These are phyloP conservation scores for Pleurotus giganteus DNA, from an alignment of 768 basidiomycete genomes.

Conservation along the genomic window DNA sequence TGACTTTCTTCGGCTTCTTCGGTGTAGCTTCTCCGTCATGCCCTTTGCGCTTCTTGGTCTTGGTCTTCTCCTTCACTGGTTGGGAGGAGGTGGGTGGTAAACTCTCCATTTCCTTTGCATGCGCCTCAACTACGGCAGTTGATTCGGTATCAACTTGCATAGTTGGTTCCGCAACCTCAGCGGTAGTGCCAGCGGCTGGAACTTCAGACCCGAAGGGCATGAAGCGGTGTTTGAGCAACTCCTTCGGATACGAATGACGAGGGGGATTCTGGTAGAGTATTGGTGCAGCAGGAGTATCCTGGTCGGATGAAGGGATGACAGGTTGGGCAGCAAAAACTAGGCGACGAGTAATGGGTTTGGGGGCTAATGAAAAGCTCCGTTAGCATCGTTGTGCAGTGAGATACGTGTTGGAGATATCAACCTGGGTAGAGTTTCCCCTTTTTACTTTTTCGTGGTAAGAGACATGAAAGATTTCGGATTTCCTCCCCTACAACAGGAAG, in stretches of 20 bases:
- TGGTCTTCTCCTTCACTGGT: conserved; percentile 30
- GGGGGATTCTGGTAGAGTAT: conserved; percentile 47
- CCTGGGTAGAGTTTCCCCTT: conserved; percentile 58
- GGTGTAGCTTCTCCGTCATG: conserved; percentile 24
- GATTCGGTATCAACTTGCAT: conserved; percentile 21
- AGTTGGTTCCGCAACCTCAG: conserved; percentile 17
- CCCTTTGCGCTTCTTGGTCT: conserved; percentile 49
- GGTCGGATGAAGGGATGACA: conserved; percentile 29
- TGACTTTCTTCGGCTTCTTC: conserved; percentile 39
- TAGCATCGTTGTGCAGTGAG: background rate
- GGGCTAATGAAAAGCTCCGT: conserved; percentile 40
- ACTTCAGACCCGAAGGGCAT: conserved; percentile 56
- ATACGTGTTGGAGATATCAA: conserved; percentile 21
- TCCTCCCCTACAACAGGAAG: conserved; percentile 56
- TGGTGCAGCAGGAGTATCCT: conserved; percentile 16
- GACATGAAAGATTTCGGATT: conserved; percentile 54
- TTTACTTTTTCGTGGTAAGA: conserved; percentile 64
- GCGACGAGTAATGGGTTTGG: conserved; percentile 56
- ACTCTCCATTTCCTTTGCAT: background rate
- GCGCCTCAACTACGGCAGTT: background rate
- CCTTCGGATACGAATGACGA: conserved; percentile 55
- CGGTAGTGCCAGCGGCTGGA: conserved; percentile 13
- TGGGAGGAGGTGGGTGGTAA: background rate
- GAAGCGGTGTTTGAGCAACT: conserved; percentile 62
- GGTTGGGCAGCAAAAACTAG: conserved; percentile 57